Evolutionary conservation across 441 rosid species (phyloP), one percentile per base, ranked within the genome.

Genomic region (Adansonia madagascariensis): DNA sequence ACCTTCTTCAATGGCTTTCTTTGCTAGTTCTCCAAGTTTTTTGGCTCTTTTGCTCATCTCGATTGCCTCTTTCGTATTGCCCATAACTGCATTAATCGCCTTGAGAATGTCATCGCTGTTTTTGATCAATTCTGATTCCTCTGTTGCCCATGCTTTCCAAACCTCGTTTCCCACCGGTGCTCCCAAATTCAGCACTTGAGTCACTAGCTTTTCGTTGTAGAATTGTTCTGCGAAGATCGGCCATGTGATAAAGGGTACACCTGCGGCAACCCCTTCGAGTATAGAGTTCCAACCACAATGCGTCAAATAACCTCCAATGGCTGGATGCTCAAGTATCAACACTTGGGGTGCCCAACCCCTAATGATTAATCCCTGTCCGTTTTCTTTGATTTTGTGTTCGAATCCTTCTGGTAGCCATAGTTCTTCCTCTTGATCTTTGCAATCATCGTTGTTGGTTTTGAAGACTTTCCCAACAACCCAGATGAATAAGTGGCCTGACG

Each of bases 231-330:
- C 80, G 7, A 71, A 74, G 5, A 81, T 52, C 11, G 86, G 85
- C 84, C 86, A 83, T 0, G 84, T 86, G 76, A 82, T 78, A 75
- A 78, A 73, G 2, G 85, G 83, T 53, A 80, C 73, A 0, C 82
- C 78, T 0, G 79, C 77, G 0, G 71, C 31, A 6, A 82, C 79
- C 2, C 85, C 88, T 70, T 89, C 86, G 1, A 84, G 78, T 3
- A 67, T 79, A 4, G 90, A 86, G 80, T 87, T 86, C 86, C 89
- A 86, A n/a, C 88, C 84, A 39, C 91, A 86, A 41, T 87, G 88
- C 0, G 90, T 84, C 80, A 87, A 76, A 15, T 81, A 86, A 9
- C 85, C 83, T 3, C 87, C 84, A 3, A 80, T 69, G 0, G 83
- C 83, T 35, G 61, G 72, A 73, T 86, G 87, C 8, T 86, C 86